Conservation (phyloP, 2,329 filamentous ascomycete genomes). For the Fusarium floridanum region DNA sequence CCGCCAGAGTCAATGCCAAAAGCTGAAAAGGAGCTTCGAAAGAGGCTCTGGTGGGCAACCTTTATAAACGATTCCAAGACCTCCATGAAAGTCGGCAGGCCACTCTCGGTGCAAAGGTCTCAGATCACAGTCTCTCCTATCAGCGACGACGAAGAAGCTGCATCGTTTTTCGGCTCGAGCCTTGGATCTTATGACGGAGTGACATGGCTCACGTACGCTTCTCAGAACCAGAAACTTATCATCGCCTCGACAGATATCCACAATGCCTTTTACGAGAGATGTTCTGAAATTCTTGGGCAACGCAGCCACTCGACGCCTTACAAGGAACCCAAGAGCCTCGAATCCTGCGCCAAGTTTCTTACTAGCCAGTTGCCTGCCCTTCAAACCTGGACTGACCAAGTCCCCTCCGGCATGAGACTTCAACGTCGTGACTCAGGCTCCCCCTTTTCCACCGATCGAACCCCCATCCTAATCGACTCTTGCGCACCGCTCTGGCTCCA, state of each 20-base stretch:
- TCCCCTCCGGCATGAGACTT: conserved; percentile 54
- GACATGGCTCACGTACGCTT: conserved; percentile 43
- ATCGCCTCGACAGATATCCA: conserved; percentile 43
- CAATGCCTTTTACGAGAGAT: conserved; percentile 48
- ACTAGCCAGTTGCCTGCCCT: conserved; percentile 47
- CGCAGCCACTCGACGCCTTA: conserved; percentile 12
- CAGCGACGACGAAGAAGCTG: conserved; percentile 33
- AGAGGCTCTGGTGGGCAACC: conserved; percentile 66
- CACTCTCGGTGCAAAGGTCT: conserved; percentile 53
- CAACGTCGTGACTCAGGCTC: conserved; percentile 47
- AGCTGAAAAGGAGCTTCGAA: conserved; percentile 58
- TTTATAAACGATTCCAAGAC: conserved; percentile 63
- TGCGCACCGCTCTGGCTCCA: conserved; percentile 58
- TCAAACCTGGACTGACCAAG: conserved; percentile 38
- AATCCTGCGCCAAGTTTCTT: conserved; percentile 35
- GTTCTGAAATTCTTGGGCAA: conserved; percentile 12
- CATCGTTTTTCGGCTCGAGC: conserved; percentile 26
- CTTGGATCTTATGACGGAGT: conserved; percentile 34
- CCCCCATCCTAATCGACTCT: conserved; percentile 35
- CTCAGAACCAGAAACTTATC: conserved; percentile 36
- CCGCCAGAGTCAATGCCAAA: neutral
- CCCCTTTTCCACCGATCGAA: conserved; percentile 52
- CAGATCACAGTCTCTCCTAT: conserved; percentile 54
- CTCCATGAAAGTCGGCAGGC: conserved; percentile 60
- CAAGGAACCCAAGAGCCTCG: conserved; percentile 30